Base-by-base conservation (phyloP, 2,329 filamentous ascomycete genomes). In the Phoma sp. region DNA sequence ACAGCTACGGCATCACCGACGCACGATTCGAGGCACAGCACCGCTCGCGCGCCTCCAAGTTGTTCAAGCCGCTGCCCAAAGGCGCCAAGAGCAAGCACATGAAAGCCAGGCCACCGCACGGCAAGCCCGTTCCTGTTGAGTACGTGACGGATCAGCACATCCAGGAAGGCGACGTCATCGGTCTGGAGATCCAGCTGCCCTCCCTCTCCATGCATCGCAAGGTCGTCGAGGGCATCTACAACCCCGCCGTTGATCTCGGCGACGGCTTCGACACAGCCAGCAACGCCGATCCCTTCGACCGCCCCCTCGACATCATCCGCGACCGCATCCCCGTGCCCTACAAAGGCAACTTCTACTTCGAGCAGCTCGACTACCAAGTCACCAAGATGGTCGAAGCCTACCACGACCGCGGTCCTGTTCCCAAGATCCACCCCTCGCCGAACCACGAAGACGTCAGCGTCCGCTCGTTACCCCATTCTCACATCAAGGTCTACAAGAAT, bases 281-380 rank as follows among this genome's bases (percentile, higher is more conserved):
- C 40, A 47, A 65, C 19, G 60, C 58, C 38, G 75, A 77, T 13
- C 70, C 73, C 1, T 65, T 69, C 29, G 81, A 83, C 0, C 81
- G 84, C n/a, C 84, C 84, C 0, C 78, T 86, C 15, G 95, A 98
- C 74, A 90, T 98, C 59, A 91, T 99, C 56, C 91, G 96, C 59
- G 96, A 99, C 75, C 90, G 95, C 43, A 92, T 97, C 39, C 93
- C 95, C 1, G 96, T 98, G 63, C 88, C 93, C 9, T 96, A 96
- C 80, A 97, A 96, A 76, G 87, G 89, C 37, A 92, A 96, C 73
- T 89, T 93, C 48, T 96, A 96, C 78, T 97, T 96, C 75, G 94
- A 98, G 76, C 89, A 91, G 71, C 90, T 92, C 61, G 92, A 96
- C 71, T 96, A 96, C 74, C 90, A 94, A 65, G 82, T 91, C 0